Base-by-base conservation (phyloP, 1,284 basidiomycete genomes). In the Trichosporon faecale region DNA sequence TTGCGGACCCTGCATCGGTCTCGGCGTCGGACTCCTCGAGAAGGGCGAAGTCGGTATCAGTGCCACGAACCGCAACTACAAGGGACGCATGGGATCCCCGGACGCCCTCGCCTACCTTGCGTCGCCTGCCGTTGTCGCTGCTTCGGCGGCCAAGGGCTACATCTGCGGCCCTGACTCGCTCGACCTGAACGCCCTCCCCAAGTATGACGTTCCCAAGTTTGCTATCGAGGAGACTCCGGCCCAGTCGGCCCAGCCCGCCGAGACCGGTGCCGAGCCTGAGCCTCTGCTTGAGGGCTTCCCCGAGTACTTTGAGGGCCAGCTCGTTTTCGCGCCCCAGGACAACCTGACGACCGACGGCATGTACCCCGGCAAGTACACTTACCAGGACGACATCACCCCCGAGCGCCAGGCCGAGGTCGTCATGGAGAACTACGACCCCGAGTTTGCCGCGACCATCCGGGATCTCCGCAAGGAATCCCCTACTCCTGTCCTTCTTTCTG, bases 351-450 rank as follows among this genome's bases (percentile, higher is more conserved):
- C 96, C 0, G 96, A 99, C 79, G 97, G 93, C 5, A 94, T 99
- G 80, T 99, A 99, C 85, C 97, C 96, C 0, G 97, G 96, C 40
- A 99, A 98, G 84, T 99, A 99, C 84, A 99, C 97, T 0, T 99
- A 99, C 84, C 95, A 98, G 83, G 96, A 99, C 82, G 97, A 98
- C 80, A 98, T 99, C 79, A 98, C 96, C 0, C 93, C 95, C 40
- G 90, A 91, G 74, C 89, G 91, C 33, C 96, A 99, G 83, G 95
- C 95, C 0, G 89, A 97, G 78, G 92, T 99, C n/a, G 96, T 98
- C 37, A 87, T 87, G 86, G 96, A 99, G 86, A 99, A 99, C 86
- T 99, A 99, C 84, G 96, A 99, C 78, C 90, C 93, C 0, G 82
- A 86, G 0, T 99, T 99, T 80, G 93, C 96, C 14, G 71, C 85